These are phyloP conservation scores for Gryganskiella cystojenkinii DNA, from an alignment of 192 early-diverging fungal genomes.

Conservation along the genomic window DNA sequence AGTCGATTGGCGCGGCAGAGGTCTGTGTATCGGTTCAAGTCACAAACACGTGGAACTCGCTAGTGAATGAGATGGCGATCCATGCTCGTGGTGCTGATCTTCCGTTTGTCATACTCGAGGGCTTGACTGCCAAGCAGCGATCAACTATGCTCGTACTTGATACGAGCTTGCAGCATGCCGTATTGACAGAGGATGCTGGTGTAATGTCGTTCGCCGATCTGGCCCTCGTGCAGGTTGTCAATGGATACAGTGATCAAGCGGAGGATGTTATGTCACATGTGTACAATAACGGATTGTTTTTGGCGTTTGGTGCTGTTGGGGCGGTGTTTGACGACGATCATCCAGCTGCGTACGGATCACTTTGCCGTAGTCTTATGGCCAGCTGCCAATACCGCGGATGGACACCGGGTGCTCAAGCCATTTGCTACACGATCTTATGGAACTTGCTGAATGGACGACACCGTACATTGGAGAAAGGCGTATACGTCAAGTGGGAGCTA, in stretches of 20 bases:
- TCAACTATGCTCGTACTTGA: conserved; percentile 3
- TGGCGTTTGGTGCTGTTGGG: conserved; percentile 1
- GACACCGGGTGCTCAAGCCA: conserved; percentile 1
- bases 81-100: not conserved
- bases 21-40: conserved; percentile 2
- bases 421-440: conserved; percentile 6
- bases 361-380: conserved; percentile 1
- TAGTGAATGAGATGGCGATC: conserved; percentile 1
- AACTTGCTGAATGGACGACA: not conserved
- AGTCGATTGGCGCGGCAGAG: conserved; percentile 2
- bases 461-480: conserved; percentile 2
- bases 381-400: not conserved
- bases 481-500: conserved; percentile 3
- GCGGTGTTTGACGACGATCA: conserved; percentile 2
- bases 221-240: not conserved
- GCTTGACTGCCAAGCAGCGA: not conserved
- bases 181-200: conserved; percentile 6
- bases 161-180: not conserved
- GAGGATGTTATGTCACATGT: conserved; percentile 2
- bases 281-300: conserved; percentile 7
- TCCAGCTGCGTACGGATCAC: conserved; percentile 3
- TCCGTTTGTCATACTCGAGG: conserved; percentile 6
- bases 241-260: conserved; percentile 6
- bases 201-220: conserved; percentile 7
- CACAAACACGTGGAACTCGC: conserved; percentile 2